Conservation (phyloP, 129 eudicot genomes). For the Chrysanthemum seticuspe region DNA sequence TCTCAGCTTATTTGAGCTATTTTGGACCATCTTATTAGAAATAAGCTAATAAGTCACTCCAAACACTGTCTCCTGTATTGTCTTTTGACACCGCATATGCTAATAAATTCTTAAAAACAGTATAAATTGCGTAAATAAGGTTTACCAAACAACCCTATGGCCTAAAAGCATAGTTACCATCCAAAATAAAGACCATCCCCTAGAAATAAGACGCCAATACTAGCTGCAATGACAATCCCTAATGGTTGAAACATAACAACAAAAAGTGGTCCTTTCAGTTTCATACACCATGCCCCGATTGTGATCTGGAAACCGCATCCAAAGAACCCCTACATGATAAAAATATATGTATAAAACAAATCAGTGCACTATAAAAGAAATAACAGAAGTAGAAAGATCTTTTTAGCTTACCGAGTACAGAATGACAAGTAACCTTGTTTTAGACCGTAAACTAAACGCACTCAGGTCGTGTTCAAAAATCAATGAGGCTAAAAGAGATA, state of each 20-base stretch:
- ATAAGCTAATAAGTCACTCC: no score
- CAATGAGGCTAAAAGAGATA: constrained; percentile 24
- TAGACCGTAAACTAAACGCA: constrained; percentile 22
- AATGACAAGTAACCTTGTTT: constrained; percentile 25
- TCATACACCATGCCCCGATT: constrained; percentile 49
- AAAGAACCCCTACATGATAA: constrained; percentile 41
- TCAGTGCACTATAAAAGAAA: background rate
- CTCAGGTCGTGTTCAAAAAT: constrained; percentile 14
- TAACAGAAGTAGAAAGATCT: background rate
- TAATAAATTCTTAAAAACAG: no score
- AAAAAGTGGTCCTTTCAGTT: constrained; percentile 67
- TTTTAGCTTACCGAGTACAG: constrained; percentile 20
- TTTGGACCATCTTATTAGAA: no score
- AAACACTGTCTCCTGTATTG: no score
- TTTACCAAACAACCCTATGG: no score
- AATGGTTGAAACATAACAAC: constrained; percentile 68
- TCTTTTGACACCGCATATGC: no score
- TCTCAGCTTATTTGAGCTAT: no score
- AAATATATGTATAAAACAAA: background rate
- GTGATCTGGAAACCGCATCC: constrained; percentile 52
- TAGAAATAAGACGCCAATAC: constrained; percentile 44
- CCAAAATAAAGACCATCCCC: constrained; percentile 66
- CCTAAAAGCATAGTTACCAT: constrained; percentile 39
- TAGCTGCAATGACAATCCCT: constrained; percentile 57
- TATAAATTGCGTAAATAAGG: no score